Percentiles rank a stretch among this genome's conserved stretches.
Evolutionary conservation across 1,139 yeast species (phyloP).

Genomic region (Suhomyces coccinellae): DNA sequence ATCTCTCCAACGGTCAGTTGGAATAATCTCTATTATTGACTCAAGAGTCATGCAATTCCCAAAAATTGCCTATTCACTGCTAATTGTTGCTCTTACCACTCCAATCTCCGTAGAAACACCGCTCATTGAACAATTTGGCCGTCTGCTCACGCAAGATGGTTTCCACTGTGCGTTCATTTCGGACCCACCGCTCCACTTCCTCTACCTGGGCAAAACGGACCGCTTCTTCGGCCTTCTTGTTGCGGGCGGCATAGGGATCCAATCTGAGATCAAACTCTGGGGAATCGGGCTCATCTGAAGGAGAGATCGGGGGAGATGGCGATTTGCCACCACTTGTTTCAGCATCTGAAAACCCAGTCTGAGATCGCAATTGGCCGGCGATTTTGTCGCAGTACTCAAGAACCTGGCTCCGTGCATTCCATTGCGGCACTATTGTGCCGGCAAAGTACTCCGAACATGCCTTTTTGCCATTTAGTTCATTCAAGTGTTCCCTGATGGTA

Average conservation of each 20-base stretch:
- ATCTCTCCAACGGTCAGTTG: too few relatives aligned
- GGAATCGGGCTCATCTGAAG: not conserved
- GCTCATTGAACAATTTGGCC: constrained; percentile 33
- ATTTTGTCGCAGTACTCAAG: constrained; percentile 35
- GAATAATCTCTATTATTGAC: too few relatives aligned
- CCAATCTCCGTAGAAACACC: constrained; percentile 43
- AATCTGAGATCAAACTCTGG: constrained; percentile 28
- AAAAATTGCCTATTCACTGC: too few relatives aligned
- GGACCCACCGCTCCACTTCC: constrained; percentile 38
- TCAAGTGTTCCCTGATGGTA: constrained; percentile 39
- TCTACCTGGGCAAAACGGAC: constrained; percentile 29
- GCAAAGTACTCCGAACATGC: constrained; percentile 33
- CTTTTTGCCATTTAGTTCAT: constrained; percentile 23
- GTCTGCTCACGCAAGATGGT: constrained; percentile 38
- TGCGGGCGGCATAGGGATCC: constrained; percentile 43
- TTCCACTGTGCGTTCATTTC: constrained; percentile 38
- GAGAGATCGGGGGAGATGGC: not conserved
- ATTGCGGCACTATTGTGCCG: constrained; percentile 35
- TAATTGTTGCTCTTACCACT: not conserved
- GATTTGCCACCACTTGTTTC: not conserved
- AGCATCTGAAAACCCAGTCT: not conserved
- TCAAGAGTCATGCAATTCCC: too few relatives aligned
- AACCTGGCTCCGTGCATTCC: constrained; percentile 34
- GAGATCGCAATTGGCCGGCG: constrained; percentile 23
- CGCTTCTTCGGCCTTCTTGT: constrained; percentile 24